Conservation (phyloP, 179 eudicot genomes). For the Spinacia oleracea region DNA sequence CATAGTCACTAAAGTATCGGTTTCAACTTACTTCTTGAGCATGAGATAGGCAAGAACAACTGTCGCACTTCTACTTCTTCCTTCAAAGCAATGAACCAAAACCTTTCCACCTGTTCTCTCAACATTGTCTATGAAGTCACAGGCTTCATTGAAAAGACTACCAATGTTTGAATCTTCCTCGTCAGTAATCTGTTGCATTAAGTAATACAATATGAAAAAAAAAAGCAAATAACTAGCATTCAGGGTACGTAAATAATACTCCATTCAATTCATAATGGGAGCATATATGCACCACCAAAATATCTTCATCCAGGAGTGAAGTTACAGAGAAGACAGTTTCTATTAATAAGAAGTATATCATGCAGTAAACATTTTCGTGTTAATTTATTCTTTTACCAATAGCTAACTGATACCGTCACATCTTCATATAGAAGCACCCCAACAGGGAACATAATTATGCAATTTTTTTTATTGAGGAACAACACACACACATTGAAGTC, state of each 20-base stretch:
- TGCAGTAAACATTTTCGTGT: background rate
- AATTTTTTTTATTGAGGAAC: background rate
- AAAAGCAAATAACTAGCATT: background rate
- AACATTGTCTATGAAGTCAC: conserved; percentile 70
- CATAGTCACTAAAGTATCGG: background rate
- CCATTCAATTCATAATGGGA: background rate
- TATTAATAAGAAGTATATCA: background rate
- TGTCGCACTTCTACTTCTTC: conserved; percentile 97
- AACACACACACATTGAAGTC: background rate
- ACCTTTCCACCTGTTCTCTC: conserved; percentile 79
- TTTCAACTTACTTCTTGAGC: conserved; percentile 78
- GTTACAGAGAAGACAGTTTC: background rate
- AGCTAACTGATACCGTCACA: background rate
- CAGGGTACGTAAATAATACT: background rate
- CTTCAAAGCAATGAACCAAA: conserved; percentile 99
- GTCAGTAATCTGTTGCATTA: conserved; percentile 63
- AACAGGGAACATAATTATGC: too few species aligned
- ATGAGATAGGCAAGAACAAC: conserved; percentile 86
- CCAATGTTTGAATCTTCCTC: conserved; percentile 86
- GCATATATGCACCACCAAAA: background rate
- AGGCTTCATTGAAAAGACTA: conserved; percentile 77
- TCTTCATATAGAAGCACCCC: background rate
- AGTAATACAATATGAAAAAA: background rate
- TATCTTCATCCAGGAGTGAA: background rate
- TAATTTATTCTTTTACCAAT: background rate